phyloP scores from a whole-genome alignment of 805 yeast genomes.

The Saturnispora gosingensis region DNA sequence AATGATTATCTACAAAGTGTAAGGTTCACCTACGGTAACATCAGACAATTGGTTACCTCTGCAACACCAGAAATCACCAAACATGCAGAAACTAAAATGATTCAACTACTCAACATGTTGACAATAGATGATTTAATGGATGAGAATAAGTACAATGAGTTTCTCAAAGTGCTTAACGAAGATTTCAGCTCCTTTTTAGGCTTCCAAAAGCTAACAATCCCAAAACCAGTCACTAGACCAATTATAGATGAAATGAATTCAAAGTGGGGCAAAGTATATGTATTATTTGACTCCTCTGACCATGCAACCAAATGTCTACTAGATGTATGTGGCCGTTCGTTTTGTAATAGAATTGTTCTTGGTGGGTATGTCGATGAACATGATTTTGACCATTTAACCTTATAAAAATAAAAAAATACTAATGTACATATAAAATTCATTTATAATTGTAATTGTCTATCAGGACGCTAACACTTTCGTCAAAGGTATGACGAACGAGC shows the following conservation, averaged over 20 bases:
- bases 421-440: background rate
- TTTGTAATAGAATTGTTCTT: constrained; percentile 59
- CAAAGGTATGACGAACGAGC: constrained; percentile 55
- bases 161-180: constrained; percentile 41
- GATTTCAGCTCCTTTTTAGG: constrained; percentile 45
- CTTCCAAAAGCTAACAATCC: constrained; percentile 48
- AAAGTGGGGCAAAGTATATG: constrained; percentile 65
- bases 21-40: constrained; percentile 15
- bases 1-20: constrained; percentile 17
- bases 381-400: constrained; percentile 37
- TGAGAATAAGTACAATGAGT: constrained; percentile 37
- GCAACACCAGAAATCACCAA: constrained; percentile 11
- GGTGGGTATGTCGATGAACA: constrained; percentile 51
- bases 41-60: constrained; percentile 12
- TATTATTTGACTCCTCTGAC: constrained; percentile 47
- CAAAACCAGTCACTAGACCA: constrained; percentile 38
- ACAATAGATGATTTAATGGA: constrained; percentile 55
- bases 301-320: constrained; percentile 45
- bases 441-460: constrained; percentile 20
- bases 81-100: constrained; percentile 34
- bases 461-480: constrained; percentile 28
- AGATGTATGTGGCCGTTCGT: constrained; percentile 54
- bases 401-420: background rate
- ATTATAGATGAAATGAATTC: constrained; percentile 35
- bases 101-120: constrained; percentile 59